Conservation (phyloP, 257 asterid species). For the Solanum ahanhuiri region DNA sequence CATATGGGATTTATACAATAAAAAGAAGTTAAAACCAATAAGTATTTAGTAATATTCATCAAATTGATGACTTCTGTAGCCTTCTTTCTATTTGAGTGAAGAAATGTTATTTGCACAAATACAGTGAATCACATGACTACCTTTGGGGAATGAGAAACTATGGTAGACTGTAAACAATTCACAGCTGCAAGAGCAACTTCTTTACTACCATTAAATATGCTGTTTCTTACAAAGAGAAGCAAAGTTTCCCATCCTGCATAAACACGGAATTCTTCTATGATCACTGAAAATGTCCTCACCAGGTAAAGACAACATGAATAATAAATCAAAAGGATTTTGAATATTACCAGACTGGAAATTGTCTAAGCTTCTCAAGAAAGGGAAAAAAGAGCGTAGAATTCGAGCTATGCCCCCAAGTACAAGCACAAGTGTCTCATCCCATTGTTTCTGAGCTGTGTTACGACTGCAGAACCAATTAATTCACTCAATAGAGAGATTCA, state of each 20-base stretch:
- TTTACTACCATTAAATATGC: slow-evolving; percentile 85
- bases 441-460: slow-evolving; percentile 97
- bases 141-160: slow-evolving; percentile 88
- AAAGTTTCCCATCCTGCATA: slow-evolving; percentile 83
- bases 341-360: slow-evolving; percentile 66
- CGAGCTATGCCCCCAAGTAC: slow-evolving; percentile 92
- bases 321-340: background rate
- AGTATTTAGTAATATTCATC: background rate
- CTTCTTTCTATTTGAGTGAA: background rate
- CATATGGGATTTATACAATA: slow-evolving; percentile 5
- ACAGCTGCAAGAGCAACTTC: slow-evolving; percentile 93
- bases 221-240: slow-evolving; percentile 63
- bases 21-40: background rate
- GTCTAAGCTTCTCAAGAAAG: slow-evolving; percentile 56
- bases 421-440: slow-evolving; percentile 99
- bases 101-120: background rate
- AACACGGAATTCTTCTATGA: slow-evolving; percentile 8
- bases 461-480: slow-evolving; percentile 49
- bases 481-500: background rate
- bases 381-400: slow-evolving; percentile 75
- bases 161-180: slow-evolving; percentile 84
- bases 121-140: slow-evolving; percentile 22
- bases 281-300: background rate
- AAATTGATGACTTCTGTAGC: background rate
- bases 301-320: background rate